A percentile compares a stretch with the other conserved stretches of the same genome.
Conservation (phyloP, 2,329 filamentous ascomycete species). For the Myotisia sp. region DNA sequence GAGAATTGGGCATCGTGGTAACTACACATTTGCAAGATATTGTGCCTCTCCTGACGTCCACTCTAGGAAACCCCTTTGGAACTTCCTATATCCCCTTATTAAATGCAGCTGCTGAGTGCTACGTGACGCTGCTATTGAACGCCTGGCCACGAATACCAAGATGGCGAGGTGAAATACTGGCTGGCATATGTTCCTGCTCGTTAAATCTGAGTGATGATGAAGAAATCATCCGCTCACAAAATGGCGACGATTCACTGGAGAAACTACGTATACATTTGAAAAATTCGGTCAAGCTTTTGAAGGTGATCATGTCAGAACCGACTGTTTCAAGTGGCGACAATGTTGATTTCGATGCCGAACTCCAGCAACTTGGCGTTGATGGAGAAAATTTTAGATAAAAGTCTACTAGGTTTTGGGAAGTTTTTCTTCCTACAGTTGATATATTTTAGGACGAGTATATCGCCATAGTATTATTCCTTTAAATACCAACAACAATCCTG, state of each 20-base stretch:
- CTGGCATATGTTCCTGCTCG: constrained; percentile 50
- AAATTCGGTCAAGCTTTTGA: constrained; percentile 16
- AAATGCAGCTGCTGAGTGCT: constrained; percentile 36
- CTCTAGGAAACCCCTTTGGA: constrained; percentile 56
- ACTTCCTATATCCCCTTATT: constrained; percentile 42
- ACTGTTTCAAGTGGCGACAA: constrained; percentile 13
- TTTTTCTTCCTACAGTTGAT: constrained; percentile 17
- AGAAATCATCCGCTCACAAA: constrained; percentile 7
- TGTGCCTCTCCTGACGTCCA: constrained; percentile 50
- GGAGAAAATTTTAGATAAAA: too few relatives aligned
- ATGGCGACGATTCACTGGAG: constrained; percentile 1
- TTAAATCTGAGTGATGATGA: constrained; percentile 36
- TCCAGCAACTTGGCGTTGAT: constrained; percentile 23
- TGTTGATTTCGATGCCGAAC: constrained; percentile 21
- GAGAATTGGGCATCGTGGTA: constrained; percentile 24
- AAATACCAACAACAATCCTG: too few relatives aligned
- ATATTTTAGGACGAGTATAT: too few relatives aligned
- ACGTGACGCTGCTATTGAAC: constrained; percentile 46
- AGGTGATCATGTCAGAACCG: constrained; percentile 15
- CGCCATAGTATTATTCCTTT: too few relatives aligned
- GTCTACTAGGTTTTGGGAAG: constrained; percentile 16
- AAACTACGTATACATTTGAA: constrained; percentile 1
- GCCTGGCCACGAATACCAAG: constrained; percentile 55
- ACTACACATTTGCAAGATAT: constrained; percentile 42
- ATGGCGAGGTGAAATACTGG: constrained; percentile 51